Percentiles rank a stretch among this genome's conserved stretches.
These are phyloP conservation scores for Nothophaeocryptopus gaeumannii DNA, from an alignment of 2,329 filamentous ascomycete species.

Conservation along the genomic window DNA sequence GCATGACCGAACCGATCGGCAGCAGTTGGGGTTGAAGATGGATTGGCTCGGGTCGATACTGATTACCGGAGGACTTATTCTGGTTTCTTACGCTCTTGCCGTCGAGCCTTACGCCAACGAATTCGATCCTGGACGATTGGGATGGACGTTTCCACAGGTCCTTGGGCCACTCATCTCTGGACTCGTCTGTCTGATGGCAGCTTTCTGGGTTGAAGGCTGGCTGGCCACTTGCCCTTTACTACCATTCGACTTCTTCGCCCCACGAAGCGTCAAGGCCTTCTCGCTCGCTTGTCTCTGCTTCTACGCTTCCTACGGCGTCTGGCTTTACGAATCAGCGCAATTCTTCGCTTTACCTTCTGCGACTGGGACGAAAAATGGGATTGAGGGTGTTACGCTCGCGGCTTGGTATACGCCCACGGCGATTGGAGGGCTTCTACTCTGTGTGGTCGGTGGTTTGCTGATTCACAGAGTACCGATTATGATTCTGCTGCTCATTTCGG, in stretches of 20 bases:
- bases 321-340: slow-evolving; percentile 33
- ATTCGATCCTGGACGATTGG: slow-evolving; percentile 13
- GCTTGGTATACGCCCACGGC: slow-evolving; percentile 38
- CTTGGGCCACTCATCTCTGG: slow-evolving; percentile 32
- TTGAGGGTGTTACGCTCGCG: slow-evolving; percentile 31
- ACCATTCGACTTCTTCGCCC: slow-evolving; percentile 37
- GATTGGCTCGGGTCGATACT: slow-evolving; percentile 36
- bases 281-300: slow-evolving; percentile 36
- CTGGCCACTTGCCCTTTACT: slow-evolving; percentile 33
- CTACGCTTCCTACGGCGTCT: slow-evolving; percentile 37
- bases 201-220: slow-evolving; percentile 37
- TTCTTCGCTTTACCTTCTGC: slow-evolving; percentile 25
- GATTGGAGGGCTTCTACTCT: slow-evolving; percentile 34
- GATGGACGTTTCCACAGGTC: slow-evolving; percentile 30
- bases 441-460: slow-evolving; percentile 31
- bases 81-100: slow-evolving; percentile 36
- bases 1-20: slow-evolving; percentile 31
- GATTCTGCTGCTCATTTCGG: slow-evolving; percentile 32
- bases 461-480: slow-evolving; percentile 33
- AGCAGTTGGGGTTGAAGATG: slow-evolving; percentile 35
- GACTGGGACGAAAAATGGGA: slow-evolving; percentile 18
- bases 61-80: slow-evolving; percentile 35
- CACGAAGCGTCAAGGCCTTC: slow-evolving; percentile 32
- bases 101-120: slow-evolving; percentile 31
- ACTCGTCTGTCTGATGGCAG: slow-evolving; percentile 25